Base-by-base conservation (phyloP, 169 alveolate genomes). In the Amoebophrya sp. region DNA sequence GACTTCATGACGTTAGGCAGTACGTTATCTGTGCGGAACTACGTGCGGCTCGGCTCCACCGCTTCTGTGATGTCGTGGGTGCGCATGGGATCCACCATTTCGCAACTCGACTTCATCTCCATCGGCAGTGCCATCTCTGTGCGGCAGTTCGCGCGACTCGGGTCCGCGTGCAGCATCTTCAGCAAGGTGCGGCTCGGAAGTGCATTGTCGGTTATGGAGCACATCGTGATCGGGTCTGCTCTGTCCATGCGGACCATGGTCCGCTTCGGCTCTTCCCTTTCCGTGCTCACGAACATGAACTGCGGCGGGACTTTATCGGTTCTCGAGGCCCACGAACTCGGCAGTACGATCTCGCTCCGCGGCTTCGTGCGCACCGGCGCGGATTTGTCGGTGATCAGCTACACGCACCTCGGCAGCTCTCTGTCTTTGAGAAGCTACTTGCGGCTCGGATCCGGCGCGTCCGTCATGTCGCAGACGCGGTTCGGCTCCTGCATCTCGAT, bases 181-280 rank as follows among this genome's bases (percentile, higher is more conserved):
- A 13, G 34, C 38, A 58, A 58, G 23, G 78, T 58, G 78, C 7
- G 78, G 67, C 58, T 88, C 38, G 90, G 90, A 0, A n/a, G 45
- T 41, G 90, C 90, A 0, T 39, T 88, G 90, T 88, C 90, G 15
- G 90, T 88, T 23, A 29, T 88, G 48, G 90, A 88, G 39, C 48
- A 39, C 23, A 42, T 88, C 34, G 67, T 18, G 69, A 39, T 88
- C 50, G 90, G 90, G 29, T 39, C 58, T 26, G 31, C 69, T 4
- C 50, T 88, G 58, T 38, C 58, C 23, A 18, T 88, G 90, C 90
- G 90, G 0, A 4, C 45, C 34, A 18, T 18, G 45, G 90, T 42
- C 45, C 41, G 90, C 23, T 39, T 88, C 40, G 90, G 90, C 39
- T 39, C 67, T 20, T 13, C 67, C 31, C 29, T 39, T 7, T 88